Evolutionary conservation across 2,329 filamentous ascomycete species (phyloP), one percentile per base, ranked within the genome.

Genomic region (Xylariaceae sp.): DNA sequence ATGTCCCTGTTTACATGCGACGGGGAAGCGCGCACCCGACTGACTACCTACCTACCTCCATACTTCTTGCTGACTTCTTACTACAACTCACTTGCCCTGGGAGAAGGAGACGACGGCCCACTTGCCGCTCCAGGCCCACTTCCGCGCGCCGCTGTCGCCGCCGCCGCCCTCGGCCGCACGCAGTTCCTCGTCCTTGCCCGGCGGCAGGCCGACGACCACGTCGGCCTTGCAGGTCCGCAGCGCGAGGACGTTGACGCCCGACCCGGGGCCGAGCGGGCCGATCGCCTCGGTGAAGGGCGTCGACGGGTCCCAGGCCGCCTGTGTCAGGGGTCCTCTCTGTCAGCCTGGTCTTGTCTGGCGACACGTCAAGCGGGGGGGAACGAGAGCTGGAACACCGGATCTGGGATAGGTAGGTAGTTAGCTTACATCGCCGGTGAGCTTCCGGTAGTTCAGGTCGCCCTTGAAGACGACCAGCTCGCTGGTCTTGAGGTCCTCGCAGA

Each of bases 151-250:
- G 45, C 73, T 64, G 40, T 87, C 79, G 12, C 80, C 83, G 3
- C 83, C 84, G 1, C 83, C 84, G 12, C 71, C 77, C 33, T 84
- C 77, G 33, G 64, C 71, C 7, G 72, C 67, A 45, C 72, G 77
- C 33, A 96, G 65, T 56, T 80, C 76, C 63, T 95, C 88, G 52
- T 98, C 92, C 55, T 82, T 75, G 5, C 90, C 89, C 7, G 77
- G 59, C 11, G 79, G 71, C n/a, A 98, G 67, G 0, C 88, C 90
- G 17, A 95, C 92, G 0, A 96, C 87, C 6, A 93, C 86, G 55
- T 98, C 92, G 0, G 90, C 90, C 64, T 98, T 98, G 69, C 90
- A 95, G 0, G 92, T 98, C 37, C 92, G 76, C 42, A 98, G 70
- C 0, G 92, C 84, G 18, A 98, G 69, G 3, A 90, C 73, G 39